phyloP scores from a whole-genome alignment of 257 asterid genomes.

The Linderniella brevidens region DNA sequence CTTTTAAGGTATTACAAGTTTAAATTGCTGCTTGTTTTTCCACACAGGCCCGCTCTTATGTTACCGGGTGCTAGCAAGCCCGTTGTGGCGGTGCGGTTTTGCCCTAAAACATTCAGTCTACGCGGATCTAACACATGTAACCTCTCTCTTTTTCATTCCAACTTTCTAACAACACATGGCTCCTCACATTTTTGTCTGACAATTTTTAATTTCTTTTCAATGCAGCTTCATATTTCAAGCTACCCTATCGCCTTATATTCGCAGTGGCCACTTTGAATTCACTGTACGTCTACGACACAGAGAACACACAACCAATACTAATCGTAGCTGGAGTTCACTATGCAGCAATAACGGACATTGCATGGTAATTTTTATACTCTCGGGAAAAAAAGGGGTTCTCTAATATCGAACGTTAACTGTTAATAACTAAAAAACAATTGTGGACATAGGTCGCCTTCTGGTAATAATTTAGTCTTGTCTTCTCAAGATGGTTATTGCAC shows the following conservation, averaged over 20 bases:
- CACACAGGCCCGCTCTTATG: conserved; percentile 82
- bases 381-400: neutral
- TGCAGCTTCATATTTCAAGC: conserved; percentile 66
- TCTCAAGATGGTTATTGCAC: conserved; percentile 98
- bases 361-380: conserved; percentile 41
- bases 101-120: conserved; percentile 51
- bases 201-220: neutral
- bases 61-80: conserved; percentile 98
- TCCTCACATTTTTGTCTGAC: neutral
- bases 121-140: conserved; percentile 57
- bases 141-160: conserved; percentile 7
- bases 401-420: neutral
- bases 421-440: conserved; percentile 3
- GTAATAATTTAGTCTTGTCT: conserved; percentile 57
- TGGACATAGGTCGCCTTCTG: conserved; percentile 52
- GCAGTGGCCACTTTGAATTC: conserved; percentile 95
- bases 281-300: conserved; percentile 74
- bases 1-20: neutral
- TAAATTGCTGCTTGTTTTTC: conserved; percentile 12
- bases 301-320: conserved; percentile 76
- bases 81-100: conserved; percentile 88
- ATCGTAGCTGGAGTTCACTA: conserved; percentile 82
- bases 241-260: conserved; percentile 80
- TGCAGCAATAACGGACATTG: conserved; percentile 89
- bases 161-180: neutral